These are phyloP conservation scores for Xylariomycetidae sp. DNA, from an alignment of 2,329 filamentous ascomycete genomes.

Conservation along the genomic window DNA sequence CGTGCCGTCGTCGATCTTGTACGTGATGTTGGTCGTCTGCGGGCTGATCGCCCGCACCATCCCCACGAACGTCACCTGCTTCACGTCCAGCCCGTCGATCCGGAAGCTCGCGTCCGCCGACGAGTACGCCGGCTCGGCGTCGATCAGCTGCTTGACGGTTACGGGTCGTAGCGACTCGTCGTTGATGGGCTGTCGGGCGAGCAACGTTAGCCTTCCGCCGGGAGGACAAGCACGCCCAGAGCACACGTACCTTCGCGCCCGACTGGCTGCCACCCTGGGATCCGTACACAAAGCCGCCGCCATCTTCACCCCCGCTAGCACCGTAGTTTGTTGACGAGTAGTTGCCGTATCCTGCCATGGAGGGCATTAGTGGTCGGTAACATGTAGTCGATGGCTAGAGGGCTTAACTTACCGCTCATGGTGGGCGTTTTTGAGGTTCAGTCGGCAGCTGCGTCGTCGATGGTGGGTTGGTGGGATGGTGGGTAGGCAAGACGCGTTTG, in stretches of 20 bases:
- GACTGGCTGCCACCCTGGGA: conserved; percentile 54
- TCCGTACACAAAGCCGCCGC: conserved; percentile 56
- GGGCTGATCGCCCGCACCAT: conserved; percentile 81
- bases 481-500: conserved; percentile 16
- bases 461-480: conserved; percentile 3
- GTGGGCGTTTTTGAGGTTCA: conserved; percentile 1
- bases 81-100: conserved; percentile 70
- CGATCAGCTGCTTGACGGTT: conserved; percentile 90
- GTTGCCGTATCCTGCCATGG: conserved; percentile 41
- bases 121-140: conserved; percentile 61
- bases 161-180: conserved; percentile 89
- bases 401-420: conserved; percentile 12
- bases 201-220: not conserved
- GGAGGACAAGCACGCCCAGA: not conserved
- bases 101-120: conserved; percentile 70
- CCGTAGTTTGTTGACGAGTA: conserved; percentile 43
- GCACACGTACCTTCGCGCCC: conserved; percentile 20
- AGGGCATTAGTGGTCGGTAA: conserved; percentile 2
- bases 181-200: conserved; percentile 47
- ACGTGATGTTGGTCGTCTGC: conserved; percentile 88
- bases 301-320: conserved; percentile 51
- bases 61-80: conserved; percentile 78
- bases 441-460: conserved; percentile 2
- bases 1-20: conserved; percentile 92
- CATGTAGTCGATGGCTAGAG: not conserved